Percentiles rank a stretch among this genome's conserved stretches.
Evolutionary conservation across 805 yeast species (phyloP).

Genomic region (Yamadazyma akitaensis): DNA sequence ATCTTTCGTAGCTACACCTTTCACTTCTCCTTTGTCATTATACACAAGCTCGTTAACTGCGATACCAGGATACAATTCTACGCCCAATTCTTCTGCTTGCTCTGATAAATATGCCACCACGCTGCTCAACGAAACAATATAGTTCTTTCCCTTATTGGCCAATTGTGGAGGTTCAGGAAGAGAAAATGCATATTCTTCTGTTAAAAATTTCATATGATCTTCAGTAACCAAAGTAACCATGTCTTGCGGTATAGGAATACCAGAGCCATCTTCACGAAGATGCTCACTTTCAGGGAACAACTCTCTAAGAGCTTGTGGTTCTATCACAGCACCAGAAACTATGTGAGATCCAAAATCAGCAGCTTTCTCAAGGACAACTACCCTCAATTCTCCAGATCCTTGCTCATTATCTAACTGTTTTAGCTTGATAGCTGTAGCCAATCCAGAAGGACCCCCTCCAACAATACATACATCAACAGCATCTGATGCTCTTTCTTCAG

Average conservation of each 20-base stretch:
- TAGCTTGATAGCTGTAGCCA: conserved; percentile 86
- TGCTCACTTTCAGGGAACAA: conserved; percentile 66
- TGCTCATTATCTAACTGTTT: conserved; percentile 76
- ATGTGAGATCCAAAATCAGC: conserved; percentile 91
- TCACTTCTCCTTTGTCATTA: conserved; percentile 51
- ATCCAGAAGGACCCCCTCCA: conserved; percentile 98
- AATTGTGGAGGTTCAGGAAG: conserved; percentile 94
- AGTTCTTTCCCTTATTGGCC: conserved; percentile 76
- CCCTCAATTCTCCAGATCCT: conserved; percentile 68
- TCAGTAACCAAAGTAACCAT: conserved; percentile 68
- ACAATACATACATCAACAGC: conserved; percentile 92
- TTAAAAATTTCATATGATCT: conserved; percentile 71
- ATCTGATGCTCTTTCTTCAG: conserved; percentile 74
- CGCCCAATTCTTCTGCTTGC: conserved; percentile 89
- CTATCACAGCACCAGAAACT: conserved; percentile 90
- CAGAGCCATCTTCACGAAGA: conserved; percentile 46
- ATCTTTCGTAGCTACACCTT: conserved; percentile 93
- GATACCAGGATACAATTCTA: conserved; percentile 88
- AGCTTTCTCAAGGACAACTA: conserved; percentile 88
- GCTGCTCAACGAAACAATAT: conserved; percentile 77
- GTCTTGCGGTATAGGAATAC: conserved; percentile 76
- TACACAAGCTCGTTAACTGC: conserved; percentile 78
- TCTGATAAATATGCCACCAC: conserved; percentile 82
- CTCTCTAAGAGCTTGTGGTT: conserved; percentile 84
- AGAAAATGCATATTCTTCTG: conserved; percentile 58